These are phyloP conservation scores for Sclerotinia trifoliorum DNA, from an alignment of 2,329 filamentous ascomycete species.

Conservation along the genomic window DNA sequence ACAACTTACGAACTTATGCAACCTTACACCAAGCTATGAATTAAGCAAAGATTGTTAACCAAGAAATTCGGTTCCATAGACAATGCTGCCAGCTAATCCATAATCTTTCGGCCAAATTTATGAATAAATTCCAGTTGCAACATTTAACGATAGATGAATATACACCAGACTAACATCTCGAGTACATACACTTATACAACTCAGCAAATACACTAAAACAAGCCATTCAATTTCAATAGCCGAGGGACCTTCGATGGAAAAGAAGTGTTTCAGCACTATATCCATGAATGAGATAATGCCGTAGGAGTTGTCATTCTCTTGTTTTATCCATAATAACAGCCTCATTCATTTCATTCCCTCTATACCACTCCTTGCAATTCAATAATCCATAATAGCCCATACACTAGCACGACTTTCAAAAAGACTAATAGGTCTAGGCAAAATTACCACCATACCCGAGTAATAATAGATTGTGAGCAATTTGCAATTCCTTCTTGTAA, in stretches of 20 bases:
- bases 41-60: neutral
- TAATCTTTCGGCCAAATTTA: neutral
- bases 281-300: too few species aligned
- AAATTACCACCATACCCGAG: too few species aligned
- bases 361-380: too few species aligned
- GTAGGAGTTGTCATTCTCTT: too few species aligned
- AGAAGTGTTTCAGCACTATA: too few species aligned
- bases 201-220: neutral
- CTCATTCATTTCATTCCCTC: too few species aligned
- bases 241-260: neutral
- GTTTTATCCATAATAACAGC: too few species aligned
- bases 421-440: too few species aligned
- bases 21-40: neutral
- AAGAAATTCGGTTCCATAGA: neutral
- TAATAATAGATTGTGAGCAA: neutral
- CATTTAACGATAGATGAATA: too few species aligned
- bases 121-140: neutral
- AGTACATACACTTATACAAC: neutral
- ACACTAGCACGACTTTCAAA: too few species aligned
- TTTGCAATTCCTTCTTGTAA: neutral
- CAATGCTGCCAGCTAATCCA: rapidly evolving
- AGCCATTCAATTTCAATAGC: neutral
- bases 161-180: too few species aligned
- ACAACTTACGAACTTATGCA: neutral
- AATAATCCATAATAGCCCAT: too few species aligned